A percentile compares a stretch with the other conserved stretches of the same genome.
Evolutionary conservation across 306 rosid species (phyloP).

Genomic region (Gynostemma pentaphyllum): DNA sequence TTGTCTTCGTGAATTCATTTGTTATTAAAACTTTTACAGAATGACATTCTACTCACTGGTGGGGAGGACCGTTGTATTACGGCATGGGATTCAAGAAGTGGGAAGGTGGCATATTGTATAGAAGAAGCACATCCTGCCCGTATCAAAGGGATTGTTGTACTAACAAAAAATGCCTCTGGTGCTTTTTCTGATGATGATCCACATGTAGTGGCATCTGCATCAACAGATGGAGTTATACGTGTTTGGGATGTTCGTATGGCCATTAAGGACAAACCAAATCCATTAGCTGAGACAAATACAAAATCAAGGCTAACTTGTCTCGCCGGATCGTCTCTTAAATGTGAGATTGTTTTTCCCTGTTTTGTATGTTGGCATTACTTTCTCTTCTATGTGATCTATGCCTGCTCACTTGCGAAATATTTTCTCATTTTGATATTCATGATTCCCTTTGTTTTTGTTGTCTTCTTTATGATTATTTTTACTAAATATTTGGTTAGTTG

Average conservation of each 20-base stretch:
- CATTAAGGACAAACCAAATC: slow-evolving; percentile 40
- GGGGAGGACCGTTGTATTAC: slow-evolving; percentile 69
- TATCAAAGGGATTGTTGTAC: slow-evolving; percentile 68
- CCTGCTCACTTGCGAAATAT: background rate
- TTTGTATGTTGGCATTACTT: background rate
- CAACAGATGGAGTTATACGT: slow-evolving; percentile 76
- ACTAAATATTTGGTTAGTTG: background rate
- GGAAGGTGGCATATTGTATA: slow-evolving; percentile 60
- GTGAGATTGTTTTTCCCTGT: slow-evolving; percentile 27
- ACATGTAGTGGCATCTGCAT: slow-evolving; percentile 63
- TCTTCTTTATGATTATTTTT: background rate
- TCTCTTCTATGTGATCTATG: background rate
- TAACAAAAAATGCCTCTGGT: slow-evolving; percentile 31
- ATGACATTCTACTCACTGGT: slow-evolving; percentile 65
- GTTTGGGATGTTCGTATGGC: slow-evolving; percentile 96
- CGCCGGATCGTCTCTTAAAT: slow-evolving; percentile 66
- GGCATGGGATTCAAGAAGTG: slow-evolving; percentile 75
- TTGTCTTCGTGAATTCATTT: background rate
- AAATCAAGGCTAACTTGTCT: slow-evolving; percentile 79
- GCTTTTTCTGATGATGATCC: slow-evolving; percentile 47
- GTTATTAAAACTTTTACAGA: slow-evolving; percentile 29
- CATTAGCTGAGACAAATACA: slow-evolving; percentile 73
- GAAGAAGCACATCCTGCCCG: slow-evolving; percentile 73
- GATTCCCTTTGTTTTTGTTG: background rate
- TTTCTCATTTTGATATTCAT: background rate